Base-by-base conservation (phyloP, 2,329 filamentous ascomycete genomes). In the Microcyclosporella mali region DNA sequence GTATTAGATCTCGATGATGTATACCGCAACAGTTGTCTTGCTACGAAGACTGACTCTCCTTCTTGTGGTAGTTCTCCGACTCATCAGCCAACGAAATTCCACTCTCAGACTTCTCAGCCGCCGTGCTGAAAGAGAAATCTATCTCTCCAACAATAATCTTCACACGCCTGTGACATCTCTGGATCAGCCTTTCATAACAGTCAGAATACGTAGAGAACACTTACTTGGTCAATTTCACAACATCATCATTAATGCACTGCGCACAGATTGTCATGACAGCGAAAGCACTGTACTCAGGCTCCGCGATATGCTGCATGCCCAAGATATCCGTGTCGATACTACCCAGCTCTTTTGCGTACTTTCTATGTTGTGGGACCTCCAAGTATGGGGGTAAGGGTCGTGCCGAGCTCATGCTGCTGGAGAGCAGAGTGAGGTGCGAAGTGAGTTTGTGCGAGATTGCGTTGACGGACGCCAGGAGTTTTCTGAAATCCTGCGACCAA, bases 281-380 rank as follows among this genome's bases (percentile, higher is more conserved):
- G 66, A 86, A 88, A 40, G 84, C 82, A 8, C 79, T 77, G 62
- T 85, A 87, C 0, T 83, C 83, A 0, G 81, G 80, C 60, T 86
- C 79, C 3, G 46, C 55, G 9, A 57, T 52, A 37, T 87, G 81
- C 45, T 71, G 61, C 2, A 84, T 65, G 51, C 75, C 77, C 17
- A 86, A 60, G 10, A 87, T 79, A 38, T 77, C 74, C 1, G 67
- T 65, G 50, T 82, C 77, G 0, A 84, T 64, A 1, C 66, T 65
- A 33, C 82, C 74, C 1, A 87, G 66, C 6, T 73, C 70, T 15
- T 70, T 68, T 1, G 72, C 73, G 10, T 85, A 72, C 41, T 77
- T 70, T 54, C 80, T 83, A 0, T 77, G 73, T 10, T 73, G 63
- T 0, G 84, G 82, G 0, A 81, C 63, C 11, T 73, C 71, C n/a